Evolutionary conservation across 2,329 filamentous ascomycete genomes (phyloP).

Genomic region (Aschersonia sp.): DNA sequence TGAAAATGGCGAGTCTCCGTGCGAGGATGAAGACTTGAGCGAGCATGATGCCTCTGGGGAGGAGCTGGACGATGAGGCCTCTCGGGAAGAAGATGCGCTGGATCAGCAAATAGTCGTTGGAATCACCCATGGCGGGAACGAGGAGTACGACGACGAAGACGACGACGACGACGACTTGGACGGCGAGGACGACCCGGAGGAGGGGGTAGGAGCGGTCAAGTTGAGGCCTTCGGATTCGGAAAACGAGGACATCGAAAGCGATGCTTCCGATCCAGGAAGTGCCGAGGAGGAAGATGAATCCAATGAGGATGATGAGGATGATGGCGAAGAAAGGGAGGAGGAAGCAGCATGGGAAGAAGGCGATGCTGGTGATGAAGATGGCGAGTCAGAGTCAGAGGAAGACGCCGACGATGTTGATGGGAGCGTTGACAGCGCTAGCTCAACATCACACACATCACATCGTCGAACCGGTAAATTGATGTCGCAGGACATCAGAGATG

Average conservation of each 20-base stretch:
- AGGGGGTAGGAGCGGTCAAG: conserved; percentile 43
- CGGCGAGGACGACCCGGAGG: conserved; percentile 20
- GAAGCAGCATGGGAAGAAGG: conserved; percentile 9
- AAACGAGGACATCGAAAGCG: conserved; percentile 33
- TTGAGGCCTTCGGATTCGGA: conserved; percentile 34
- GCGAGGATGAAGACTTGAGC: conserved; percentile 20
- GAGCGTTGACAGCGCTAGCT: neutral
- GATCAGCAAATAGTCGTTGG: conserved; percentile 13
- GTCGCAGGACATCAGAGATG: conserved; percentile 15
- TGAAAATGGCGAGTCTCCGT: conserved; percentile 6
- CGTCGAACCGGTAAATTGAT: neutral
- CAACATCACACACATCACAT: neutral
- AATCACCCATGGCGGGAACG: conserved; percentile 10
- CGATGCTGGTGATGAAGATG: conserved; percentile 5
- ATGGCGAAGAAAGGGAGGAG: conserved; percentile 10
- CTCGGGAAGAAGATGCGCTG: conserved; percentile 25
- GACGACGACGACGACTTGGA: conserved; percentile 11
- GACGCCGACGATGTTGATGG: neutral
- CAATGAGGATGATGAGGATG: conserved; percentile 32
- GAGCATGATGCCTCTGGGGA: conserved; percentile 27
- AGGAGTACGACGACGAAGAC: conserved; percentile 15
- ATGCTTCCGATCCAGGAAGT: conserved; percentile 30
- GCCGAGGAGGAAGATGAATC: conserved; percentile 37
- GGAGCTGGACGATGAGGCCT: conserved; percentile 26
- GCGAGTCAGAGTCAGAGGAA: conserved; percentile 3